Evolutionary conservation across 2,329 filamentous ascomycete species (phyloP).

Genomic region (Didymella keratinophila): DNA sequence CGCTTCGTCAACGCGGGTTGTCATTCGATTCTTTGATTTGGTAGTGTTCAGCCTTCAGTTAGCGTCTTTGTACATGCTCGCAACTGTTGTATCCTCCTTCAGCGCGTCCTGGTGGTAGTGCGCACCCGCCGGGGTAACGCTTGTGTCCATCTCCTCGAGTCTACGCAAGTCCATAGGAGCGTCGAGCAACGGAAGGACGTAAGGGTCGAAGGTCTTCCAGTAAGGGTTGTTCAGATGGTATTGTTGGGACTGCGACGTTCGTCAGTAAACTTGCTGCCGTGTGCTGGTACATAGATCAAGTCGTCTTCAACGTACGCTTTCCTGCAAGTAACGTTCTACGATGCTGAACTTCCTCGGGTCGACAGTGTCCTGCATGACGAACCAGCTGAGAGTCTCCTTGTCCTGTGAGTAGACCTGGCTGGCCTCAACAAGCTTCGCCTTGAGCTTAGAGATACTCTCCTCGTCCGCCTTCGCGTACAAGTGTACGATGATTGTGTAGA

Average conservation of each 20-base stretch:
- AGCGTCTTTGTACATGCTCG: constrained; percentile 28
- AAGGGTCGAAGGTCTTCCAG: constrained; percentile 79
- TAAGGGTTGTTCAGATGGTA: constrained; percentile 68
- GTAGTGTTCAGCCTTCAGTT: constrained; percentile 5
- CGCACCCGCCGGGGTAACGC: constrained; percentile 51
- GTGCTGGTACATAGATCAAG: not conserved
- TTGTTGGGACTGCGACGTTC: constrained; percentile 45
- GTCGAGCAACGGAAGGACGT: constrained; percentile 73
- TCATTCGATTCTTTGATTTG: not conserved
- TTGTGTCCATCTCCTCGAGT: constrained; percentile 71
- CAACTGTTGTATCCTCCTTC: constrained; percentile 25
- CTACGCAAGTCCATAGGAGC: constrained; percentile 73
- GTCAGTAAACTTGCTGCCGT: not conserved
- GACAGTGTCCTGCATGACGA: constrained; percentile 77
- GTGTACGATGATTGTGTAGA: constrained; percentile 74
- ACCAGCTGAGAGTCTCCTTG: constrained; percentile 71
- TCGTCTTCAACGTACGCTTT: constrained; percentile 56
- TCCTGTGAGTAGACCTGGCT: constrained; percentile 75
- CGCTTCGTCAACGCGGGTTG: not conserved
- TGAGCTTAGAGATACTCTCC: constrained; percentile 70
- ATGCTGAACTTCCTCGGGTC: constrained; percentile 76
- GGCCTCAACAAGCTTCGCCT: constrained; percentile 78
- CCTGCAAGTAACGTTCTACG: constrained; percentile 75
- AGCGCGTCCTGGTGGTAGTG: constrained; percentile 36
- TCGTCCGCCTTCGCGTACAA: constrained; percentile 73